A percentile compares a stretch with the other conserved stretches of the same genome.
phyloP scores from a whole-genome alignment of 257 asterid genomes.

The Plantago major region DNA sequence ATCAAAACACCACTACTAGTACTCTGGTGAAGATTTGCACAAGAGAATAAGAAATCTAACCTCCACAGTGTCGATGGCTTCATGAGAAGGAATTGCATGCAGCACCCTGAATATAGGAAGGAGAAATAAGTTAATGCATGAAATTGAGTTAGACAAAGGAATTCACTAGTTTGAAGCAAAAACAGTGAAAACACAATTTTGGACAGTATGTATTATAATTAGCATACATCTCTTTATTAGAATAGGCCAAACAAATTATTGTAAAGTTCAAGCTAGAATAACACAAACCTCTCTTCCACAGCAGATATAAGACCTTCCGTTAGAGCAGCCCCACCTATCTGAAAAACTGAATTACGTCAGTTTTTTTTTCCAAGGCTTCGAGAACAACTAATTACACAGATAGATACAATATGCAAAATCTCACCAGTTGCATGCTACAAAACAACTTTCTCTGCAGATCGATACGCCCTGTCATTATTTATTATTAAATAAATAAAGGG shows the following conservation, averaged over 20 bases:
- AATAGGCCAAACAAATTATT: not conserved
- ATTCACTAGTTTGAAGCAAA: too few relatives aligned
- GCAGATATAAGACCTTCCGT: slow-evolving; percentile 84
- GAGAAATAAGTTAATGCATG: slow-evolving; percentile 13
- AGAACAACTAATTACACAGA: not conserved
- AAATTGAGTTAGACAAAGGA: not conserved
- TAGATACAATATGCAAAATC: slow-evolving; percentile 26
- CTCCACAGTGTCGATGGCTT: slow-evolving; percentile 98
- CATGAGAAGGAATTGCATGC: slow-evolving; percentile 92
- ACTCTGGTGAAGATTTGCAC: too few relatives aligned
- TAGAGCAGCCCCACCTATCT: slow-evolving; percentile 89
- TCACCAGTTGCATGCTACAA: slow-evolving; percentile 96
- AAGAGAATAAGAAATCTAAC: slow-evolving; percentile 29
- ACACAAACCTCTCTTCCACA: slow-evolving; percentile 85
- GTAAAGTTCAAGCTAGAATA: slow-evolving; percentile 11
- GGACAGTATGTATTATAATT: too few relatives aligned
- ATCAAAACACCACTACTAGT: too few relatives aligned
- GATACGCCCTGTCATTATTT: slow-evolving; percentile 59
- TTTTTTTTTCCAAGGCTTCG: too few relatives aligned
- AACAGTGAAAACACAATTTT: too few relatives aligned
- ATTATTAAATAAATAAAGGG: slow-evolving; percentile 3
- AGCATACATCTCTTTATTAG: not conserved
- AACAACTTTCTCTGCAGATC: slow-evolving; percentile 94
- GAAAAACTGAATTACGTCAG: slow-evolving; percentile 29
- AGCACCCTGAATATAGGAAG: slow-evolving; percentile 55